Evolutionary conservation across 495 filamentous ascomycete species (phyloP), one percentile per base, ranked within the genome.

Genomic region (Trichoderma virens): DNA sequence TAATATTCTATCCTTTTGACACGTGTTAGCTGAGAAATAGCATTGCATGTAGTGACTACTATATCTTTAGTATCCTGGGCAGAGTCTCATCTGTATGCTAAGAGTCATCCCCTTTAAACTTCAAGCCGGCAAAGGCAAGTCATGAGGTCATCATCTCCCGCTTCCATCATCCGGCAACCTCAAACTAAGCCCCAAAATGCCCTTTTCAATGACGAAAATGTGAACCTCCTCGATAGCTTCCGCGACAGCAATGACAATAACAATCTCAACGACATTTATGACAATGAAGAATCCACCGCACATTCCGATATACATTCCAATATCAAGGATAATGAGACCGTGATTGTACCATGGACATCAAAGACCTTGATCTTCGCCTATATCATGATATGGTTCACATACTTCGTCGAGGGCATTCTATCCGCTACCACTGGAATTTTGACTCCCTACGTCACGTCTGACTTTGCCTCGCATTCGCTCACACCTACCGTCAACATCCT

Each of bases 381-480:
- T 35, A 13, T 56, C 61, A 82, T 79, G 7, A 82, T 84, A 63
- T 83, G 79, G 78, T 30, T 81, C 66, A 75, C 83, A 68, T 81
- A 78, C 68, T 81, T 83, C 64, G 70, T 80, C 73, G 76, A 82
- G 60, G 72, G 77, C 14, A 66, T 83, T 27, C 75, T 80, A 64
- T 72, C 76, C 56, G 70, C 74, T 35, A 77, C 78, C 64, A 70
- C 72, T 61, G 74, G 59, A 32, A 62, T 72, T 59, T 69, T 83
- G 28, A 67, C 66, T 30, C 75, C 79, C 34, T 83, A 72, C 68
- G 80, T 81, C 62, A 82, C 81, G 60, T 79, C 75, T 68, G 64
- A 68, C 62, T 82, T 82, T 66, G 62, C 64, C 25, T 63, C 65
- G 14, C 81, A 84, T 66, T 81, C 79, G 28, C 67, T 83, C 11